phyloP scores from a whole-genome alignment of 805 yeast species.

The Metschnikowia continentalis region DNA sequence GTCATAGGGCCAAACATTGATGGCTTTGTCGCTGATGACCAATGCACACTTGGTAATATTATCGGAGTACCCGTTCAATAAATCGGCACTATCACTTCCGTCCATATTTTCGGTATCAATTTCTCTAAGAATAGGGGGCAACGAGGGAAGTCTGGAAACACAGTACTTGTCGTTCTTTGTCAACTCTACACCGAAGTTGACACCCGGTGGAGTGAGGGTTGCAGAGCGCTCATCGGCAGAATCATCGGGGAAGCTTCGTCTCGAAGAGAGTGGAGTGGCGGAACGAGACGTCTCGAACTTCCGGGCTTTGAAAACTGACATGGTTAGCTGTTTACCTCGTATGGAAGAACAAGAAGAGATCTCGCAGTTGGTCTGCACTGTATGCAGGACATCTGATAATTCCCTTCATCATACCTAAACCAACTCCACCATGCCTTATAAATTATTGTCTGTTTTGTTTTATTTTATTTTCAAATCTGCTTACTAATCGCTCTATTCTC shows the following conservation, averaged over 20 bases:
- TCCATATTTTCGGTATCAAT: background rate
- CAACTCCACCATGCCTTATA: too few relatives aligned
- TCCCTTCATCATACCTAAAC: too few relatives aligned
- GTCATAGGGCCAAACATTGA: constrained; percentile 66
- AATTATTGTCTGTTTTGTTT: too few relatives aligned
- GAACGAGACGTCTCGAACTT: constrained; percentile 3
- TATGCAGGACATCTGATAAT: background rate
- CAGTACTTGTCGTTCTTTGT: constrained; percentile 57
- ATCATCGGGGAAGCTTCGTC: background rate
- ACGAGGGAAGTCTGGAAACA: constrained; percentile 52
- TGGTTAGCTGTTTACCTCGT: background rate
- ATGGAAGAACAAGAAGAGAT: background rate
- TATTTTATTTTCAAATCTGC: background rate
- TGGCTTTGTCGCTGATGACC: constrained; percentile 44
- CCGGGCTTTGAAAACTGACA: constrained; percentile 4
- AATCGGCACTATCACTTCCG: constrained; percentile 18
- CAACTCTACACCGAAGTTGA: constrained; percentile 34
- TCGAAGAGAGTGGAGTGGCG: background rate
- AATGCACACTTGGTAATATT: constrained; percentile 46
- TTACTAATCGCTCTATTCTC: background rate
- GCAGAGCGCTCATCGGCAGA: background rate
- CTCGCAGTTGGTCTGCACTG: background rate
- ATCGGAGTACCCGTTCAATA: constrained; percentile 45
- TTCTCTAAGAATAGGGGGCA: constrained; percentile 40
- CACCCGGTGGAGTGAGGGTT: constrained; percentile 1